Evolutionary conservation across 176 grass and related monocot genomes (phyloP), one percentile per base, ranked within the genome.

Genomic region (Hsuehochloa calcarea): DNA sequence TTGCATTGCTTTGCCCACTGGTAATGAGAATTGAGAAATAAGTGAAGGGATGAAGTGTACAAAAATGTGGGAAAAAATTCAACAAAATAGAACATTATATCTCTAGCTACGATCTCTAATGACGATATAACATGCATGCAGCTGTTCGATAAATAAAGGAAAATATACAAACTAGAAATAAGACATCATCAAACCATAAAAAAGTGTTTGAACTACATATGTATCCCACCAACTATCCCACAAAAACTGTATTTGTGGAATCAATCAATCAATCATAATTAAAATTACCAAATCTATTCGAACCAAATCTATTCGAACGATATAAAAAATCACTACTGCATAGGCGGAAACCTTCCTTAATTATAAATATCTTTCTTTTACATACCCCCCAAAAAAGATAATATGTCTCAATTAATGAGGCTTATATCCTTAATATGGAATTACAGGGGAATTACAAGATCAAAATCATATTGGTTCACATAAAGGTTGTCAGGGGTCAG

Each of bases 1-100:
- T 96, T 31, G 54, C 88, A 31, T 83, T 94, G 88, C 90, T 96
- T 87, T 95, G 93, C 39, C 83, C 89, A 72, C 96, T 99, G 77
- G 62, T 65, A 40, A 91, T 63, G 8, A 74, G 23, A 77, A 88
- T 87, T 44, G 4, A 78, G 29, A 72, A 90, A 87, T 35, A n/a
- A 65, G 29, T 63, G 35, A 29, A 72, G 72, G 25, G 19, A 74
- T 70, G n/a, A 15, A 65, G 43, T 56, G 52, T 39, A 80, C 2
- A 73, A 6, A 73, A 23, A 37, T 34, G 23, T 37, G 17, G n/a
- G n/a, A n/a, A n/a, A n/a, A 75, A 46, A 44, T 8, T 11, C 67
- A 66, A 47, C 19, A 70, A 66, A 74, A 41, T 47, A 22, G 11
- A 68, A 23, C 11, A 75, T 38, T 58, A 2, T n/a, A 55, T 35